These are phyloP conservation scores for Komagataella pseudopastoris DNA, from an alignment of 805 yeast genomes.

Conservation along the genomic window DNA sequence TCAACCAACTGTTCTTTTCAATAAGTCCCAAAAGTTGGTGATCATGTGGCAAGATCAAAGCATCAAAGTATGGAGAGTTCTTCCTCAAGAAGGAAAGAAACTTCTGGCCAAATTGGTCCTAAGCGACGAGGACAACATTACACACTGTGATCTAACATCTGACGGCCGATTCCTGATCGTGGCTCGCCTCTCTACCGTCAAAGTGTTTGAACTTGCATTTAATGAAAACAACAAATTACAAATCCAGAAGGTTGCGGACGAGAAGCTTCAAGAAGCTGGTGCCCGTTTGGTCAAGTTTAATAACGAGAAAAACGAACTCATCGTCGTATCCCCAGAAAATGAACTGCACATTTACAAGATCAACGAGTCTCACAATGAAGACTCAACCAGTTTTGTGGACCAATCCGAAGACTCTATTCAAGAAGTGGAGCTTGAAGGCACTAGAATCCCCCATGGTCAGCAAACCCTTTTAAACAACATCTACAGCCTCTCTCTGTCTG, in stretches of 20 bases:
- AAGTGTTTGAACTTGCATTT: conserved; percentile 49
- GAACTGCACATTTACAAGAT: conserved; percentile 24
- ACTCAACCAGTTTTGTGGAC: conserved; percentile 13
- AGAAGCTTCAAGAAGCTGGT: conserved; percentile 28
- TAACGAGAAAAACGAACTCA: conserved; percentile 23
- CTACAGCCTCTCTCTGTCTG: conserved; percentile 35
- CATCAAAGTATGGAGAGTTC: conserved; percentile 68
- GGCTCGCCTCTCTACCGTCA: conserved; percentile 53
- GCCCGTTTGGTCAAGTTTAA: conserved; percentile 39
- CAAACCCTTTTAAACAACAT: conserved; percentile 25
- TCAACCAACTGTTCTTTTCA: conserved; percentile 15
- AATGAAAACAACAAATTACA: conserved; percentile 18
- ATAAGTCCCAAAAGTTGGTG: conserved; percentile 34
- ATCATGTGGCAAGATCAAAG: conserved; percentile 74
- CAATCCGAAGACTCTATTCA: conserved; percentile 25
- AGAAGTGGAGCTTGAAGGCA: conserved; percentile 18
- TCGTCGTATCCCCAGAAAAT: conserved; percentile 47
- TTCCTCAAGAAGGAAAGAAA: conserved; percentile 23
- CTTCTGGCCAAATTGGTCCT: conserved; percentile 53
- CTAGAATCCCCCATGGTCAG: conserved; percentile 25
- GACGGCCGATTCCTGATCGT: conserved; percentile 60
- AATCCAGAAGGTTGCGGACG: conserved; percentile 41
- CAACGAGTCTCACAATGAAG: conserved; percentile 17
- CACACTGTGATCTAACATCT: conserved; percentile 50
- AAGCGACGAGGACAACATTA: conserved; percentile 70